Evolutionary conservation across 257 asterid species (phyloP).

Genomic region (Avicennia marina): DNA sequence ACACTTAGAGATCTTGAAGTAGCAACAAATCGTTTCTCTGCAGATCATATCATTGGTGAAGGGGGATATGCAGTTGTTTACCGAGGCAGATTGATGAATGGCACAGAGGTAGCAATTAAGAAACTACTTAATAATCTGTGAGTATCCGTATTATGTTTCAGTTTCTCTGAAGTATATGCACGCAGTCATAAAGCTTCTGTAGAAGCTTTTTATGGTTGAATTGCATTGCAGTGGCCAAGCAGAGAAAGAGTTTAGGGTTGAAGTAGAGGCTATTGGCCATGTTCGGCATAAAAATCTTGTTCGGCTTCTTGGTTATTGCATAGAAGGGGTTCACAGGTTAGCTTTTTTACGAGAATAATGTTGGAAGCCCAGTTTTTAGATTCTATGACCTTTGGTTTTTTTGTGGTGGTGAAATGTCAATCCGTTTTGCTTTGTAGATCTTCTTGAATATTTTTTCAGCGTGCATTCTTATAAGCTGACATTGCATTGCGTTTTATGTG

Average conservation of each 20-base stretch:
- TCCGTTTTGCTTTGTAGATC: not conserved
- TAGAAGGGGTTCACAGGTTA: conserved; percentile 82
- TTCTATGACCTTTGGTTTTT: not conserved
- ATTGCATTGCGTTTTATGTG: not conserved
- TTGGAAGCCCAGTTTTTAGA: not conserved
- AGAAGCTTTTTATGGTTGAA: not conserved
- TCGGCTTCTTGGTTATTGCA: conserved; percentile 79
- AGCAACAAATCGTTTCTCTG: conserved; percentile 57
- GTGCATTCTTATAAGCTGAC: not conserved
- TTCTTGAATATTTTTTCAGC: not conserved
- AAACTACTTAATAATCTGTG: conserved; percentile 79
- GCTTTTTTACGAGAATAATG: not conserved
- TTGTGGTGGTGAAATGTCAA: not conserved
- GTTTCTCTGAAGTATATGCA: too few species aligned
- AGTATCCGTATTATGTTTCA: conserved; percentile 20
- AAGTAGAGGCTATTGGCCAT: conserved; percentile 92
- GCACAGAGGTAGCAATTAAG: conserved; percentile 74
- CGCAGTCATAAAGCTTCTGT: too few species aligned
- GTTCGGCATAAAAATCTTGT: conserved; percentile 87
- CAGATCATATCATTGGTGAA: conserved; percentile 76
- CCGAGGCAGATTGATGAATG: conserved; percentile 55
- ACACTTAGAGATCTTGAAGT: conserved; percentile 74
- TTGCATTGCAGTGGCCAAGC: conserved; percentile 65
- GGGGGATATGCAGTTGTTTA: conserved; percentile 93
- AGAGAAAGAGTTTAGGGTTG: conserved; percentile 84